Evolutionary conservation across 805 yeast genomes (phyloP), one percentile per base, ranked within the genome.

Genomic region (Cyberlindnera galapagoensis): DNA sequence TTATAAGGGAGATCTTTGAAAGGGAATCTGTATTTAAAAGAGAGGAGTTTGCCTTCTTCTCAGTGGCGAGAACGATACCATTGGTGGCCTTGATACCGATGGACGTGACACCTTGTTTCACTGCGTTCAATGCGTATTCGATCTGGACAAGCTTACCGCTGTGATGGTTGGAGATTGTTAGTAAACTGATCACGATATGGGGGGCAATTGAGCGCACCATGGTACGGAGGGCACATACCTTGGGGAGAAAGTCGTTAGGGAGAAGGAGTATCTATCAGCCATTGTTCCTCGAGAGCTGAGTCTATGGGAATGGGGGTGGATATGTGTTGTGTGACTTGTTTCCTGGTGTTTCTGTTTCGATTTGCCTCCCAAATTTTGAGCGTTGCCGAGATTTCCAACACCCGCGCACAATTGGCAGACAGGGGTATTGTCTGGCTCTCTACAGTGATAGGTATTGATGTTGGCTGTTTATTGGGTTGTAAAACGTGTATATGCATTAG

Each of bases 221-320:
- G 7, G 9, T 14, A 21, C 13, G 5, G 20, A 24, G 9, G 2
- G 23, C 15, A 40, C 52, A 12, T 44, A 80, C 88, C 82, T 83
- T 54, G 99, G 98, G 30, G 97, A 90, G 60, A 92, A 92, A 12
- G 98, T 92, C 17, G 98, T 92, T 42, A 92, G 72, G 16, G 98
- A 92, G 57, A 92, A 92, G 14, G 97, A 87, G 63, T 92, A 92
- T 71, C 98, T 78, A 61, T 92, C 98, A 39, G 98, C 95, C 97
- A 92, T 92, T 41, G 17, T 29, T 26, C n/a, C n/a, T n/a, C n/a
- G n/a, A n/a, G n/a, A n/a, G n/a, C n/a, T n/a, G n/a, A n/a, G 4
- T 11, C 9, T 14, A 7, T 15, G 13, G 16, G 13, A 14, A 17
- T 5, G 4, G 24, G 4, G 11, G 10, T 21, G n/a, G n/a, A n/a